Evolutionary conservation across 352 stramenopile species (phyloP).

Genomic region (Phytophthora ohioensis): DNA sequence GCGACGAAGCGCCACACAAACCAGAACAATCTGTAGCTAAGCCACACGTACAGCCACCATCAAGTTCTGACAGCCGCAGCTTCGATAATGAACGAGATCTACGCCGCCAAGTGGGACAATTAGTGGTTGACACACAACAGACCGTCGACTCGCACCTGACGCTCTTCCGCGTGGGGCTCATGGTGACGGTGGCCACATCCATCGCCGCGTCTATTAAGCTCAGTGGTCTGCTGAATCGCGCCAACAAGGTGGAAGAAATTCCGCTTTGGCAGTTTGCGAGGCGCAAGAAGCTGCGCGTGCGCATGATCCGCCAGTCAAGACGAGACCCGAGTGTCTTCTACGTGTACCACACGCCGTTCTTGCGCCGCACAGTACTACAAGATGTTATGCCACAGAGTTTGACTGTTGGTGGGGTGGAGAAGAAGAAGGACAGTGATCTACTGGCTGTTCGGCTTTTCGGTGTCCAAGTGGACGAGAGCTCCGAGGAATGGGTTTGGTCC

Average conservation of each 20-base stretch:
- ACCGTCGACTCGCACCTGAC: constrained; percentile 74
- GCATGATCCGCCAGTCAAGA: constrained; percentile 72
- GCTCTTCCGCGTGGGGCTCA: constrained; percentile 66
- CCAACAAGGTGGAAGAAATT: constrained; percentile 69
- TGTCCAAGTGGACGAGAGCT: constrained; percentile 74
- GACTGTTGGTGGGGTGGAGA: constrained; percentile 7
- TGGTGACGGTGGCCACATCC: constrained; percentile 57
- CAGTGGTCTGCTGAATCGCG: constrained; percentile 64
- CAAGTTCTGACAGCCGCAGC: neutral
- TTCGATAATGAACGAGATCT: constrained; percentile 21
- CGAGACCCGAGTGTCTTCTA: constrained; percentile 80
- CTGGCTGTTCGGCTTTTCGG: constrained; percentile 77
- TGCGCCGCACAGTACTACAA: constrained; percentile 63
- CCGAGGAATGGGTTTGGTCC: constrained; percentile 70
- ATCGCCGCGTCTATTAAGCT: constrained; percentile 54
- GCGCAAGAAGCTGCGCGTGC: constrained; percentile 77
- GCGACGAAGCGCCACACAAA: constrained; percentile 1
- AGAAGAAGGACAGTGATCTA: constrained; percentile 40
- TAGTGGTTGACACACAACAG: constrained; percentile 50
- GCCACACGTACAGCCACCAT: neutral
- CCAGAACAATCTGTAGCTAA: neutral
- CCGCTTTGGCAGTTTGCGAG: constrained; percentile 68
- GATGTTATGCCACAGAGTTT: constrained; percentile 57
- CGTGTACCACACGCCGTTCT: constrained; percentile 83
- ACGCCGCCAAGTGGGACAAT: constrained; percentile 42